Base-by-base conservation (phyloP, 2,329 filamentous ascomycete species). In the Calonectria hongkongensis region DNA sequence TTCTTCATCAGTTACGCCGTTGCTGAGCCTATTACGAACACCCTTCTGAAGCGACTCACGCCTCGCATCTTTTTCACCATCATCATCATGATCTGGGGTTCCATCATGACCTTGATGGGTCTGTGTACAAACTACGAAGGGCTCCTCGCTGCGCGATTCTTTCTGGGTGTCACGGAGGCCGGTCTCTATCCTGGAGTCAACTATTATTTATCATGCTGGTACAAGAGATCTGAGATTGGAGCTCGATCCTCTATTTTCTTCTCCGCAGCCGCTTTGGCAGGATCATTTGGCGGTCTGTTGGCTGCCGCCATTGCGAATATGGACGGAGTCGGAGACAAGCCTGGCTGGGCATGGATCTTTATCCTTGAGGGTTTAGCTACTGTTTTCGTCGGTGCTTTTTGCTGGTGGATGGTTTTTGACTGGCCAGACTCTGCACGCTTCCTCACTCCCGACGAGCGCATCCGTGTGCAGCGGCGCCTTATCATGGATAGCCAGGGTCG, bases 151-250 rank as follows among this genome's bases (percentile, higher is more conserved):
- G 84, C 88, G 2, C 87, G 89, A 43, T 89, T 93, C 76, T 87
- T 89, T 66, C 86, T 94, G 0, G 92, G 93, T 16, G 81, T 94
- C n/a, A 89, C 88, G 5, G 93, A 95, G 81, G 89, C 92, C 0
- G 92, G 92, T 1, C 83, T 94, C 0, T 93, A 92, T 76, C 92
- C 91, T 0, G 92, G 92, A 2, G 89, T 94, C 80, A 84, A 91
- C 85, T 83, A 91, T 85, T 95, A 95, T 79, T 87, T 96, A 0
- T 93, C 91, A 0, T 95, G 93, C 80, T 96, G 94, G 94, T 97
- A 96, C 80, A 93, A 91, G 81, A 88, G 94, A 10, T 90, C 89
- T 1, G 94, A 97, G 77, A 93, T 96, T 65, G 94, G 94, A 48
- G 88, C 94, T 10, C 89, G 94, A 36, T 68, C 84, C 70, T 93